Conservation (phyloP, 129 eudicot species). For the Escallonia rubra region DNA sequence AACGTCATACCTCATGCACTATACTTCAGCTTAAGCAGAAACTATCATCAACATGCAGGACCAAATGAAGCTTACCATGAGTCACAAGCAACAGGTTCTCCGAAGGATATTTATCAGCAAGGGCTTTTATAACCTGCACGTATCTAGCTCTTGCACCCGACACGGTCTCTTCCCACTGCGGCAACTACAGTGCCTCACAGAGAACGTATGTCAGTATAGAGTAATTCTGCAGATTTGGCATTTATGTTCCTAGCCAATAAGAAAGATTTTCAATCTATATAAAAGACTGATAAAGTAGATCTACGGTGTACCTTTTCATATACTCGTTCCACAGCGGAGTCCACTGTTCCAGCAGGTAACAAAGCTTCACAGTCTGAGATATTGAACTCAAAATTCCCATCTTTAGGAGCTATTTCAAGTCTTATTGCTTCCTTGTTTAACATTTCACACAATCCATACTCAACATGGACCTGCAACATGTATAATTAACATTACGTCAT, state of each 20-base stretch:
- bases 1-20: not conserved
- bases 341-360: slow-evolving; percentile 69
- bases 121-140: slow-evolving; percentile 47
- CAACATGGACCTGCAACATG: slow-evolving; percentile 67
- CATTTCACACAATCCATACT: slow-evolving; percentile 95
- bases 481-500: not conserved
- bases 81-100: slow-evolving; percentile 88
- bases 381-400: slow-evolving; percentile 60
- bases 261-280: not conserved
- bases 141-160: slow-evolving; percentile 63
- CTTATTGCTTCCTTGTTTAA: slow-evolving; percentile 68
- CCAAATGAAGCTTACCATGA: slow-evolving; percentile 51
- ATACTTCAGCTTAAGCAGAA: not conserved
- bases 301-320: slow-evolving; percentile 53
- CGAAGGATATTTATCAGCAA: slow-evolving; percentile 81
- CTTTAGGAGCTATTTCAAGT: slow-evolving; percentile 60
- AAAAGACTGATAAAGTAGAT: not conserved
- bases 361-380: slow-evolving; percentile 65
- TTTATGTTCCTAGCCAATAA: not conserved
- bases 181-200: slow-evolving; percentile 42
- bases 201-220: slow-evolving; percentile 3
- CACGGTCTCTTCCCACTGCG: slow-evolving; percentile 69
- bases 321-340: slow-evolving; percentile 40
- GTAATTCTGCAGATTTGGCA: not conserved
- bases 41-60: not conserved